phyloP scores from a whole-genome alignment of 306 rosid species.

The Cucurbita argyrosperma region DNA sequence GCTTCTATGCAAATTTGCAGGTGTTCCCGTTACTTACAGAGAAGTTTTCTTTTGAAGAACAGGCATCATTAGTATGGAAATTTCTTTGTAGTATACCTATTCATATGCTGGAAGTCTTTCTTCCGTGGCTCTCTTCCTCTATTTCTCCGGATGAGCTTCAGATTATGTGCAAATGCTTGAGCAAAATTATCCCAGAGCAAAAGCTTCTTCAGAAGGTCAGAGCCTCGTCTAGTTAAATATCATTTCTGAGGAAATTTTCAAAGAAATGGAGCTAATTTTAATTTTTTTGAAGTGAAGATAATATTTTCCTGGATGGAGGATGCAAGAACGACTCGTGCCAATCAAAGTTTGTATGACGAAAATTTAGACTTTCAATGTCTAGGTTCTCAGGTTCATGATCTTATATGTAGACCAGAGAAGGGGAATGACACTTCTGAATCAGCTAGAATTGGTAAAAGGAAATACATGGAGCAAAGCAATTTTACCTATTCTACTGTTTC shows the following conservation, averaged over 20 bases:
- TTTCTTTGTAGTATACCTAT: constrained; percentile 96
- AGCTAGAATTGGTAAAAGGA: constrained; percentile 62
- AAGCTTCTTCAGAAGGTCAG: constrained; percentile 83
- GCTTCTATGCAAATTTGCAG: constrained; percentile 28
- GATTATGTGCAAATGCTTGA: constrained; percentile 55
- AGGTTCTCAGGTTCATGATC: neutral
- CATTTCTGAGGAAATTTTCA: neutral
- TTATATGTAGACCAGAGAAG: constrained; percentile 12
- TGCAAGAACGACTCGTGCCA: constrained; percentile 14
- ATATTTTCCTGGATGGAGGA: constrained; percentile 88
- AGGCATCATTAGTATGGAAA: constrained; percentile 86
- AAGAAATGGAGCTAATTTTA: constrained; percentile 2
- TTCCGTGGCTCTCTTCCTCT: constrained; percentile 85
- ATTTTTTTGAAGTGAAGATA: constrained; percentile 46
- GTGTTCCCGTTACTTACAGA: constrained; percentile 80
- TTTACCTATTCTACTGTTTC: constrained; percentile 29
- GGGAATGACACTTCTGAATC: constrained; percentile 36
- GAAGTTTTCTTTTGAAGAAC: constrained; percentile 80
- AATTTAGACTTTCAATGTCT: neutral
- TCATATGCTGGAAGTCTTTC: constrained; percentile 76
- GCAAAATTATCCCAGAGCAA: constrained; percentile 75
- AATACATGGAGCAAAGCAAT: constrained; percentile 37
- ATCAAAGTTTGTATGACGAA: constrained; percentile 22
- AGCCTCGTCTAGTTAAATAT: constrained; percentile 14
- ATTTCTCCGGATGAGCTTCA: constrained; percentile 68